Conservation (phyloP, 2,329 filamentous ascomycete species). For the Chalaropsis ovoidea region DNA sequence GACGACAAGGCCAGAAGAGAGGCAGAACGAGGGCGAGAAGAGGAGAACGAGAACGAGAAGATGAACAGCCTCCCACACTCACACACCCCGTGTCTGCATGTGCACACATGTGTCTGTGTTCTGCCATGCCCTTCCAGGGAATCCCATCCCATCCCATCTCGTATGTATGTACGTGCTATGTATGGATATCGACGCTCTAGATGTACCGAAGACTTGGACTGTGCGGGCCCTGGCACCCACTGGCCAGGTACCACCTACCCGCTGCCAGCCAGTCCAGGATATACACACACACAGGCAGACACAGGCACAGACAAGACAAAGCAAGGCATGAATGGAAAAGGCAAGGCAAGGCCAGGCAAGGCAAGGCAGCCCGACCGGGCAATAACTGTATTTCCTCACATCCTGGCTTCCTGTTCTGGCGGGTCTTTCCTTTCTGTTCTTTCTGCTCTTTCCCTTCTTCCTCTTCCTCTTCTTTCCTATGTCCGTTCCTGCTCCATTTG, state of each 20-base stretch:
- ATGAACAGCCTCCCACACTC: too few relatives aligned
- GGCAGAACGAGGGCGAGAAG: not conserved
- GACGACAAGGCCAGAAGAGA: not conserved
- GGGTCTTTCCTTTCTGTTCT: not conserved
- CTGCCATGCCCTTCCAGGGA: not conserved
- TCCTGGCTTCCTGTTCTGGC: not conserved
- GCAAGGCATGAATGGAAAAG: too few relatives aligned
- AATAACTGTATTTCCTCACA: not conserved
- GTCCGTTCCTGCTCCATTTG: too few relatives aligned
- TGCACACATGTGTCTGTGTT: not conserved
- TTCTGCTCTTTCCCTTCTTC: not conserved
- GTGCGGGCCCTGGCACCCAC: slow-evolving; percentile 6
- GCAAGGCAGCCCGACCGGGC: not conserved
- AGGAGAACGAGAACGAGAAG: not conserved
- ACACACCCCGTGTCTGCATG: not conserved
- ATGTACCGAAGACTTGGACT: slow-evolving; percentile 16
- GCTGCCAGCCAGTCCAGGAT: not conserved
- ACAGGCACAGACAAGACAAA: not conserved
- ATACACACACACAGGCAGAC: not conserved
- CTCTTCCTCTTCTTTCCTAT: not conserved
- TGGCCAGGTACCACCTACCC: slow-evolving; percentile 7
- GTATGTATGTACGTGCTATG: slow-evolving; percentile 8
- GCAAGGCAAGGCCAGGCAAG: too few relatives aligned
- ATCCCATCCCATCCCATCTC: too few relatives aligned
- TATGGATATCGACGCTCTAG: not conserved